Evolutionary conservation across 2,329 filamentous ascomycete species (phyloP), one percentile per base, ranked within the genome.

Genomic region (Arthrobotrys iridis): DNA sequence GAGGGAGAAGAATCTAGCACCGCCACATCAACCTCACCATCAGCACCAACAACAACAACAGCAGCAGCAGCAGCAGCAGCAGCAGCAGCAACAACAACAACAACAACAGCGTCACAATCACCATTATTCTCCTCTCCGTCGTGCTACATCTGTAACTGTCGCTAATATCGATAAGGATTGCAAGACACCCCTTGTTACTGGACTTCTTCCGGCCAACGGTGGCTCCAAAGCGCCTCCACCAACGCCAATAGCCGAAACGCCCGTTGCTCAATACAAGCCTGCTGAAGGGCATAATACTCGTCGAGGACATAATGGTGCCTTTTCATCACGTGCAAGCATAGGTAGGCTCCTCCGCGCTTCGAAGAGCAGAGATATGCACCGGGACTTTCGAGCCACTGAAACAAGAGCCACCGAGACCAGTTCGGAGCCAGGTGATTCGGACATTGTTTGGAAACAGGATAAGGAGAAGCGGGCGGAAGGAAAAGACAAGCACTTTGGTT

Each of bases 291-390:
- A 63, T 13, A 63, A 75, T 35, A 75, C 63, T 46, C 55, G 71
- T 18, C 63, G 71, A 50, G 71, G 71, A 15, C 57, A 64, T 8
- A 43, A 46, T 40, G 40, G 43, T 10, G 41, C 33, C 24, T 62
- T 71, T 52, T 48, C 58, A 22, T 76, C 72, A 33, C 72, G 72
- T 33, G 60, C 58, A 18, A 59, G 59, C 37, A 65, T 76, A 55
- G 72, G 72, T 46, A 76, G 64, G 65, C 50, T 76, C 30, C 65
- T 76, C 59, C 72, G 72, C 35, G 66, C 65, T 48, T 71, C 66
- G 43, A 76, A 66, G 46, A 76, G 72, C 45, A 58, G 72, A 46
- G 72, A 76, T 33, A 76, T 76, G 72, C 64, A 70, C 41, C 20
- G 55, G 30, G 72, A 76, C 52, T 71, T 71, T 60, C 64, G 59